Evolutionary conservation across 2,329 filamentous ascomycete species (phyloP).

Genomic region (Pseudogymnoascus sp.): DNA sequence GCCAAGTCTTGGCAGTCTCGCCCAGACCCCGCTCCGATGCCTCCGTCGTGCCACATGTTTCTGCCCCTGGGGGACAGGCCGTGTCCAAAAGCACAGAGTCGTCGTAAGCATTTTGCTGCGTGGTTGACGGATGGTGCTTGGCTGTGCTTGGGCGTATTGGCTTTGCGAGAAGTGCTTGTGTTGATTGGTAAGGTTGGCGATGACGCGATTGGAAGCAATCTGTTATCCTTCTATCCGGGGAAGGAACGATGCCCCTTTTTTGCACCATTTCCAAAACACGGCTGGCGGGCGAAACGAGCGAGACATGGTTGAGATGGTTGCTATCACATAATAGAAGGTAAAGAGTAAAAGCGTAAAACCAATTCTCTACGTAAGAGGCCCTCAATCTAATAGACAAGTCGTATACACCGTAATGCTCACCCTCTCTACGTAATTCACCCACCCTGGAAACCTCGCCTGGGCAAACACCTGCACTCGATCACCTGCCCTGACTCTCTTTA

Average conservation of each 20-base stretch:
- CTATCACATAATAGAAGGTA: not conserved
- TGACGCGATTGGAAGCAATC: not conserved
- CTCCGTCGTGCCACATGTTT: not conserved
- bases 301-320: not conserved
- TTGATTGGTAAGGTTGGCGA: not conserved
- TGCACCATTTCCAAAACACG: not conserved
- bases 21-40: not conserved
- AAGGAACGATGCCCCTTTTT: not conserved
- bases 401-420: not conserved
- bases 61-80: not conserved
- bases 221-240: not conserved
- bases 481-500: not conserved
- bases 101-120: not conserved
- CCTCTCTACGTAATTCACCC: not conserved
- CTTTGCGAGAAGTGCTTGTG: not conserved
- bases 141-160: slow-evolving; percentile 1
- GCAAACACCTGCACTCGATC: not conserved
- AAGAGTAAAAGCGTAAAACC: not conserved
- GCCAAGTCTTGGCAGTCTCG: not conserved
- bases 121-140: not conserved
- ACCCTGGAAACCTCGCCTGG: not conserved
- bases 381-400: not conserved
- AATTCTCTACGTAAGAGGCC: not conserved
- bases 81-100: not conserved
- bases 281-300: not conserved